Evolutionary conservation across 768 basidiomycete species (phyloP).

Genomic region (Xerocomus potaroensis): DNA sequence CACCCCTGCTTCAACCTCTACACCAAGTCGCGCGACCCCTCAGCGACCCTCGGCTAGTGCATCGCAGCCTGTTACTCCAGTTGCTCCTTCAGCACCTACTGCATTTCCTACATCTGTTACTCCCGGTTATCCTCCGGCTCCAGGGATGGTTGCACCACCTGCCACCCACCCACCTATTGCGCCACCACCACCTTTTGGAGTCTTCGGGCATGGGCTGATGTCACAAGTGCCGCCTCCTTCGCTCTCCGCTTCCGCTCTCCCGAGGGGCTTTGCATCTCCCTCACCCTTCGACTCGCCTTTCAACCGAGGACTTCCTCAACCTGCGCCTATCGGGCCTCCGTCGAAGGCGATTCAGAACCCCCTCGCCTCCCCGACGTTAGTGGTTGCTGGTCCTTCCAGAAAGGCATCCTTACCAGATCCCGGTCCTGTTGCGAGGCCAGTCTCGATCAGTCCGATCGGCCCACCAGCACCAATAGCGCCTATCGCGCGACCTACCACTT

Average conservation of each 20-base stretch:
- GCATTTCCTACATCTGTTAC: too few species aligned
- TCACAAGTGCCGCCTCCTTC: conserved; percentile 40
- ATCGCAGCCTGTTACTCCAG: conserved; percentile 48
- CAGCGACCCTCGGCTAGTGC: conserved; percentile 33
- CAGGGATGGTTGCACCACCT: conserved; percentile 42
- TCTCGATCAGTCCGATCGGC: conserved; percentile 22
- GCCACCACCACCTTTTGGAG: conserved; percentile 48
- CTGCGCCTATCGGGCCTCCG: conserved; percentile 56
- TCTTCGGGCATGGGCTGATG: conserved; percentile 45
- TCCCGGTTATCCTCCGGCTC: conserved; percentile 41
- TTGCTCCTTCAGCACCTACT: conserved; percentile 32
- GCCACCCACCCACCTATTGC: conserved; percentile 51
- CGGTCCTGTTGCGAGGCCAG: conserved; percentile 55
- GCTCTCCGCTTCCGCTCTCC: conserved; percentile 51
- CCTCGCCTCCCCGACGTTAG: conserved; percentile 34
- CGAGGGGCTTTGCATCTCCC: conserved; percentile 48
- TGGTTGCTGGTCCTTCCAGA: conserved; percentile 47
- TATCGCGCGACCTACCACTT: conserved; percentile 47
- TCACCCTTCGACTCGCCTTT: conserved; percentile 52
- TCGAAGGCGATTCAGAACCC: conserved; percentile 35
- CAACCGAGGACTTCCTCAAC: conserved; percentile 38
- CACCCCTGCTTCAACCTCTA: conserved; percentile 30
- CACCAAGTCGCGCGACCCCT: conserved; percentile 34
- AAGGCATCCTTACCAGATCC: conserved; percentile 44
- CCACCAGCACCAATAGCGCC: conserved; percentile 64